These are phyloP conservation scores for Neoarthrinium moseri DNA, from an alignment of 2,329 filamentous ascomycete genomes.

Conservation along the genomic window DNA sequence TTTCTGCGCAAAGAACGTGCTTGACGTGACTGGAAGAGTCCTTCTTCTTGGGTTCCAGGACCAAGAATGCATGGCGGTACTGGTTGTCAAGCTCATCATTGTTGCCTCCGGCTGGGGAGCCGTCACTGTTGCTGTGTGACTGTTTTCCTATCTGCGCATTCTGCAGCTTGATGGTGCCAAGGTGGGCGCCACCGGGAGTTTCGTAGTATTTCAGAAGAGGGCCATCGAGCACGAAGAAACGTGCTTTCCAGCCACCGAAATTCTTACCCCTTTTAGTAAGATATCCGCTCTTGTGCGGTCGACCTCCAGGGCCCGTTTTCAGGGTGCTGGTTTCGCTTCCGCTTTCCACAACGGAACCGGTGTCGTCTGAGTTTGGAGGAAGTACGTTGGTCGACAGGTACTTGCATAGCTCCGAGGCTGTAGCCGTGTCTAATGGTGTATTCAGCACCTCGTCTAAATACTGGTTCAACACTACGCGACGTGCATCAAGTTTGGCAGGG, in stretches of 20 bases:
- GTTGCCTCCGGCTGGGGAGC: conserved; percentile 57
- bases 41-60: conserved; percentile 94
- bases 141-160: conserved; percentile 95
- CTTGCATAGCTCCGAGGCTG: conserved; percentile 78
- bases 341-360: conserved; percentile 34
- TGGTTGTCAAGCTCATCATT: conserved; percentile 85
- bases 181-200: conserved; percentile 80
- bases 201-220: conserved; percentile 85
- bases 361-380: conserved; percentile 61
- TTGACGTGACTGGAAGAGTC: conserved; percentile 85
- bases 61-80: conserved; percentile 93
- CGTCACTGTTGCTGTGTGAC: conserved; percentile 61
- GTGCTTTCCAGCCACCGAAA: conserved; percentile 96
- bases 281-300: conserved; percentile 80
- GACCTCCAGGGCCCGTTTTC: conserved; percentile 59
- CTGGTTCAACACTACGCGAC: conserved; percentile 74
- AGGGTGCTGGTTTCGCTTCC: conserved; percentile 34
- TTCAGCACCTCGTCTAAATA: conserved; percentile 88
- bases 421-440: conserved; percentile 73
- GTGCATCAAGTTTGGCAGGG: conserved; percentile 87
- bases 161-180: conserved; percentile 90
- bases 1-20: conserved; percentile 94
- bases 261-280: conserved; percentile 97
- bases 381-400: conserved; percentile 74
- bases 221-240: conserved; percentile 61